A percentile compares a stretch with the other conserved stretches of the same genome.
These are phyloP conservation scores for Centella asiatica DNA, from an alignment of 129 eudicot species.

Conservation along the genomic window DNA sequence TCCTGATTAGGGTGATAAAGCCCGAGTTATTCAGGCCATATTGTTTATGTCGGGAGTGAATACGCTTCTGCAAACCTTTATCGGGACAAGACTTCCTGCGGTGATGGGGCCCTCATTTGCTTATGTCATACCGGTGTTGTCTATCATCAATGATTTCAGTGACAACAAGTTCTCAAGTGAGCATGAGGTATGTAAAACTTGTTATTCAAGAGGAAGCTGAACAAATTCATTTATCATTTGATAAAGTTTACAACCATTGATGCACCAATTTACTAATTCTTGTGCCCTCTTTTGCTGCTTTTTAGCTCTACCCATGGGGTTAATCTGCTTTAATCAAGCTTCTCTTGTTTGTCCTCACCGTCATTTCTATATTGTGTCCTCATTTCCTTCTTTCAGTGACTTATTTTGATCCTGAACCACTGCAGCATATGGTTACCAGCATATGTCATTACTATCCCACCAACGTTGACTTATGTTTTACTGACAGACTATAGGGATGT, in stretches of 20 bases:
- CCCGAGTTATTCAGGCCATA: slow-evolving; percentile 78
- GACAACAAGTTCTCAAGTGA: slow-evolving; percentile 42
- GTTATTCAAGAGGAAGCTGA: background rate
- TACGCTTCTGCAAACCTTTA: slow-evolving; percentile 82
- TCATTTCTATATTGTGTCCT: background rate
- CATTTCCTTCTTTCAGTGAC: background rate
- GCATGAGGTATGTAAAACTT: slow-evolving; percentile 47
- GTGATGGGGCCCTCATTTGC: slow-evolving; percentile 99
- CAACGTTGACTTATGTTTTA: background rate
- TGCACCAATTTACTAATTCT: too few species aligned
- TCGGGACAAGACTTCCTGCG: slow-evolving; percentile 87
- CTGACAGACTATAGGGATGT: background rate
- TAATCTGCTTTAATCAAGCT: background rate
- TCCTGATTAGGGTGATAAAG: slow-evolving; percentile 70
- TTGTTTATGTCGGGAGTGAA: slow-evolving; percentile 82
- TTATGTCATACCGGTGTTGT: slow-evolving; percentile 50
- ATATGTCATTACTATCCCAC: background rate
- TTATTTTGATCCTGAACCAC: background rate
- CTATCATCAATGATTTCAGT: slow-evolving; percentile 51
- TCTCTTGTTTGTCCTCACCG: background rate
- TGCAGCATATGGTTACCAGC: background rate
- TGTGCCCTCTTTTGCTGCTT: background rate
- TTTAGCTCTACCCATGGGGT: background rate
- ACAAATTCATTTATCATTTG: background rate
- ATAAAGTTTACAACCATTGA: too few species aligned